phyloP scores from a whole-genome alignment of 73 alveolate species.

The Durusdinium trenchii region DNA sequence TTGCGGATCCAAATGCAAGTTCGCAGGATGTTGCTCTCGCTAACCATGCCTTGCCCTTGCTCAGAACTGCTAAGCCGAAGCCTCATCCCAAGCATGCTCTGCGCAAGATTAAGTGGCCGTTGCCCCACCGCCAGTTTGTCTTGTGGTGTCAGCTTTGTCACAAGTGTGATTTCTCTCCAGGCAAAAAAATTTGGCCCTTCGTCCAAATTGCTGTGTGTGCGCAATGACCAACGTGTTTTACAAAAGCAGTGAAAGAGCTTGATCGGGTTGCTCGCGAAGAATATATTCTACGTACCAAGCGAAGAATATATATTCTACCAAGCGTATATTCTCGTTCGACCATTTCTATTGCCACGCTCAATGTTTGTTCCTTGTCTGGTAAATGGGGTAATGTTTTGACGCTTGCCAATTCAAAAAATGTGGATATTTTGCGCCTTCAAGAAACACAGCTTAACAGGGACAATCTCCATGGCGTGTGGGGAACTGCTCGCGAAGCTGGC shows the following conservation, averaged over 20 bases:
- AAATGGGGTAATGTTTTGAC: not conserved
- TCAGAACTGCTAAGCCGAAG: not conserved
- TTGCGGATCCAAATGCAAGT: too few species aligned
- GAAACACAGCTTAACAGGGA: not conserved
- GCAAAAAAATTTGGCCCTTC: too few species aligned
- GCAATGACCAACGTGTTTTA: too few species aligned
- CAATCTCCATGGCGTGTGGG: not conserved
- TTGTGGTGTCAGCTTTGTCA: not conserved
- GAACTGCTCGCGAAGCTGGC: not conserved
- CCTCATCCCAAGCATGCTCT: not conserved
- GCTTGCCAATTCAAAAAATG: not conserved
- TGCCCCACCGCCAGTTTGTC: not conserved
- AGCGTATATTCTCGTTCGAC: too few species aligned
- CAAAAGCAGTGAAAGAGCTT: too few species aligned
- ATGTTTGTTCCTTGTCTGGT: not conserved
- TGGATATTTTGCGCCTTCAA: slow-evolving; percentile 5
- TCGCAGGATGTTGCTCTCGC: too few species aligned
- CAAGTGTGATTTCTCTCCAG: not conserved
- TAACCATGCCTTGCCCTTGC: not conserved
- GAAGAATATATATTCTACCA: too few species aligned
- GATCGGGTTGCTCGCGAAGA: too few species aligned
- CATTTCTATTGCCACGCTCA: not conserved
- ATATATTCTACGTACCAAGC: too few species aligned
- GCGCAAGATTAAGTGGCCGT: not conserved
- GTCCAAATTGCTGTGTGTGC: too few species aligned